Evolutionary conservation across 257 asterid species (phyloP).

Genomic region (Anisodus acutangulus): DNA sequence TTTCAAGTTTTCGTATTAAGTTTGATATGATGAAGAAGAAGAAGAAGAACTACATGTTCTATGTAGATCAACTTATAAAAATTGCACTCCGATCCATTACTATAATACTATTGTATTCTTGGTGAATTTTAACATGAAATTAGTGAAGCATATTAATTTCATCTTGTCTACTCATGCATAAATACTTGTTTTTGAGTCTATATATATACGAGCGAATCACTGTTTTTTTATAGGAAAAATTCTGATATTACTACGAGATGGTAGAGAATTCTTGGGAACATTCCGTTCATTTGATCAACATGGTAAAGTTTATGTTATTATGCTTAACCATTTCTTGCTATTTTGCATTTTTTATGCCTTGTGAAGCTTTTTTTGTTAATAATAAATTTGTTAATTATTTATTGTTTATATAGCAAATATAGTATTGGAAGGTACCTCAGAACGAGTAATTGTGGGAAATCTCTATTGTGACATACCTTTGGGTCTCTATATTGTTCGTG

Average conservation of each 20-base stretch:
- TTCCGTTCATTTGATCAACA: constrained; percentile 44
- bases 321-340: not conserved
- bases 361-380: too few species aligned
- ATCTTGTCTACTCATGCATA: not conserved
- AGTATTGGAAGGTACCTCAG: constrained; percentile 42
- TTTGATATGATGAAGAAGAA: too few species aligned
- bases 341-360: not conserved
- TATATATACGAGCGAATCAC: not conserved
- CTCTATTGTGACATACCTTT: constrained; percentile 36
- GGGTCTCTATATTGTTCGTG: constrained; percentile 41
- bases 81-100: too few species aligned
- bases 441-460: constrained; percentile 37
- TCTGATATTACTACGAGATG: constrained; percentile 35
- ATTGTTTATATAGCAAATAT: constrained; percentile 41
- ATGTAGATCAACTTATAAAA: too few species aligned
- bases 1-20: too few species aligned
- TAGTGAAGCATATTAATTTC: too few species aligned
- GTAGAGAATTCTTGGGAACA: constrained; percentile 35
- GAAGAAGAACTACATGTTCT: too few species aligned
- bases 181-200: not conserved
- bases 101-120: not conserved
- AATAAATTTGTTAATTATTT: not conserved
- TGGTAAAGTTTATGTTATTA: constrained; percentile 26
- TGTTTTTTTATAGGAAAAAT: constrained; percentile 31
- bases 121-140: not conserved